Percentiles rank a stretch among this genome's conserved stretches.
phyloP scores from a whole-genome alignment of 2,329 filamentous ascomycete genomes.

The Thielaviopsis ethacetica region DNA sequence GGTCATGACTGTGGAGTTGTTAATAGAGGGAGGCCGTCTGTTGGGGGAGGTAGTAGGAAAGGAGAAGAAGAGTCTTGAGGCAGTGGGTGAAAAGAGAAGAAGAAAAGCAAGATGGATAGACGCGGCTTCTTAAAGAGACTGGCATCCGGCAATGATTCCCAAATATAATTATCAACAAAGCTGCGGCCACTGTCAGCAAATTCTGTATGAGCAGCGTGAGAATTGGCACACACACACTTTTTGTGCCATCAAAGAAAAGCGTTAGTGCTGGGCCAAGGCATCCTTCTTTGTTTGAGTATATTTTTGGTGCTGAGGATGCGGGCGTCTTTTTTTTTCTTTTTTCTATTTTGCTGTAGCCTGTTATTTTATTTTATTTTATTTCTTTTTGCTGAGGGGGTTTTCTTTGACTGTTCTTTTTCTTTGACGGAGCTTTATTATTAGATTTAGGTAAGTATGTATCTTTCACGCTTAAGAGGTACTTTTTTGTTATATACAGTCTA shows the following conservation, averaged over 20 bases:
- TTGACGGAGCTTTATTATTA: background rate
- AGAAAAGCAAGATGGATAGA: background rate
- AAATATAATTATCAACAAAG: too few species aligned
- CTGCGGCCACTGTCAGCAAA: background rate
- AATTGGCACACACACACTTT: background rate
- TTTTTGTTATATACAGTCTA: too few species aligned
- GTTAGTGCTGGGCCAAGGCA: background rate
- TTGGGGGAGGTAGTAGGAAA: background rate
- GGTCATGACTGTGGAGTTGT: background rate
- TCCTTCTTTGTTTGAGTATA: background rate
- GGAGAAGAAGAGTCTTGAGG: background rate
- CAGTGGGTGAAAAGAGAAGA: background rate
- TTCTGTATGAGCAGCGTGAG: background rate
- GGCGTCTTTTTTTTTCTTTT: background rate
- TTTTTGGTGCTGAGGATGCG: background rate
- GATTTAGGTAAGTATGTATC: too few species aligned
- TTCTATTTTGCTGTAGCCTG: background rate
- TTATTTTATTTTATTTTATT: too few species aligned
- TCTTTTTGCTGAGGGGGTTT: too few species aligned
- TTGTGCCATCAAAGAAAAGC: background rate
- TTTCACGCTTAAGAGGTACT: too few species aligned
- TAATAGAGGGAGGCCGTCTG: background rate
- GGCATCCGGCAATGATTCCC: too few species aligned
- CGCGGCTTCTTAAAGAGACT: background rate
- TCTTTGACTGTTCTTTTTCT: background rate